phyloP scores from a whole-genome alignment of 2,329 filamentous ascomycete genomes.

The Boeremia exigua region DNA sequence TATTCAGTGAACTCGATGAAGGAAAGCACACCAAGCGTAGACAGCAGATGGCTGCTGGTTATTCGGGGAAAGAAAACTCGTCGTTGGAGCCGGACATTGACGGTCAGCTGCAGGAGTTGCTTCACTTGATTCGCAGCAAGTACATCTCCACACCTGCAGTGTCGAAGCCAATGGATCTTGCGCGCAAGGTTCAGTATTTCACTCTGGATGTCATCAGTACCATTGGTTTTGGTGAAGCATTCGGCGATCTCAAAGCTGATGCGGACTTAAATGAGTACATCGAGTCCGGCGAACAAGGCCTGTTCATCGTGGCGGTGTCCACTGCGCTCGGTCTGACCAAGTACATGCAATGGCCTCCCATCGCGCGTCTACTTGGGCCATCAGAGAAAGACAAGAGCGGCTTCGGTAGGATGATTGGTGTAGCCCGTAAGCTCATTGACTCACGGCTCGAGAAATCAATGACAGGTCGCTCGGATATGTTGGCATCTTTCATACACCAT shows the following conservation, averaged over 20 bases:
- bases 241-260: slow-evolving; percentile 58
- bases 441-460: slow-evolving; percentile 44
- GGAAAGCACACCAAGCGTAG: slow-evolving; percentile 49
- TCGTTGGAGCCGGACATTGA: slow-evolving; percentile 58
- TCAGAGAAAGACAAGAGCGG: slow-evolving; percentile 42
- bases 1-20: slow-evolving; percentile 58
- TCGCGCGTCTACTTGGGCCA: slow-evolving; percentile 30
- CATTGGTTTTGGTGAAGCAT: slow-evolving; percentile 58
- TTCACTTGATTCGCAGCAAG: slow-evolving; percentile 55
- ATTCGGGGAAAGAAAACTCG: slow-evolving; percentile 60
- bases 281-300: slow-evolving; percentile 47
- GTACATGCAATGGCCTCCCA: slow-evolving; percentile 24
- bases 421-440: slow-evolving; percentile 26
- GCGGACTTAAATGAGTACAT: slow-evolving; percentile 54
- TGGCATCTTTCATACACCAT: slow-evolving; percentile 58
- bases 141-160: slow-evolving; percentile 38
- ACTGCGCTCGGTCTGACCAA: slow-evolving; percentile 21
- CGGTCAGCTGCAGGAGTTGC: slow-evolving; percentile 51
- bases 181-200: slow-evolving; percentile 57
- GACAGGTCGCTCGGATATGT: slow-evolving; percentile 58
- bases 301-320: slow-evolving; percentile 9
- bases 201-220: slow-evolving; percentile 62
- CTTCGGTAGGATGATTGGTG: slow-evolving; percentile 31
- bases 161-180: slow-evolving; percentile 51
- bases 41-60: slow-evolving; percentile 59